Base-by-base conservation (phyloP, 2,329 filamentous ascomycete species). In the Phialophora verrucosa region DNA sequence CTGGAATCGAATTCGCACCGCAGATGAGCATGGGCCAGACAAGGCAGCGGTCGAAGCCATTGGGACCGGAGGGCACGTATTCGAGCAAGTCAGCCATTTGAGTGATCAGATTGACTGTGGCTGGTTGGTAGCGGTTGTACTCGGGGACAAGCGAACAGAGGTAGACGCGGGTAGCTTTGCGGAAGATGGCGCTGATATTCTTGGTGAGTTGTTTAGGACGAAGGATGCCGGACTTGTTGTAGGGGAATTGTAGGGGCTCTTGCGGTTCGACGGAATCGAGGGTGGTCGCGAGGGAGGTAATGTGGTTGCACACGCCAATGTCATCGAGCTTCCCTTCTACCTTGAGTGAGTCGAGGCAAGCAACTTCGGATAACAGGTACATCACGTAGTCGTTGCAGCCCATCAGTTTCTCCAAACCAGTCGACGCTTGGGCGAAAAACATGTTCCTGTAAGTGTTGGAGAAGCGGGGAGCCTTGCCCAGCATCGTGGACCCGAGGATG, bases 341-440 rank as follows among this genome's bases (percentile, higher is more conserved):
- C 83, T 95, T 96, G 70, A 97, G 87, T 3, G 91, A 91, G 78
- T 98, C 95, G 61, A 99, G 88, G 79, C 95, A 98, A 62, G 94
- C 92, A 74, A 98, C 97, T 81, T 99, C 95, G 1, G 93, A 96
- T 77, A 99, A 96, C 74, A 98, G 84, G 78, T 97, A 98, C 93
- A 99, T 97, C 79, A 98, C 91, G 25, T 89, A 88, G 80, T 99
- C 95, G 70, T 98, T 94, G 78, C 95, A 98, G 72, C 95, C 95
- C 93, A 98, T 98, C 59, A 98, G 86, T 81, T 96, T 93, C 61
- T 90, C 89, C 44, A 99, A 85, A 11, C 95, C 95, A 10, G 91
- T 91, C 2, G 82, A 80, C 5, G 84, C 80, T 27, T 83, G 81
- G 57, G 78, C 81, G 59, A 97, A 86, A 78, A 97, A 92, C 84